phyloP scores from a whole-genome alignment of 345 rosid species.

The Bruguiera gymnorhiza region DNA sequence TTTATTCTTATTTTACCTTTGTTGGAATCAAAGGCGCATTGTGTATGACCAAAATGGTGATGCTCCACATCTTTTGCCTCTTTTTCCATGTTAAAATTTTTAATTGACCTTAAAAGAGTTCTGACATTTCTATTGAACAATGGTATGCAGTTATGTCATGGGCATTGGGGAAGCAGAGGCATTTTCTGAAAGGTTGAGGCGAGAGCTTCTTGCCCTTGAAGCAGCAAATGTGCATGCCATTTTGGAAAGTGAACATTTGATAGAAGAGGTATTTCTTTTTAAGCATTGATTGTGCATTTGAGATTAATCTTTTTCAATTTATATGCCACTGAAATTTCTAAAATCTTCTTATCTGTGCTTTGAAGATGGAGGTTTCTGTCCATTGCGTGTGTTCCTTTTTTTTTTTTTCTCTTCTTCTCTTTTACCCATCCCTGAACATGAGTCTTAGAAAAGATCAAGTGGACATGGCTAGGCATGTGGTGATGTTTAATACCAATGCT shows the following conservation, averaged over 20 bases:
- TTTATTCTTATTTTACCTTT: not conserved
- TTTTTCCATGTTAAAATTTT: not conserved
- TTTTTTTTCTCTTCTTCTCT: not conserved
- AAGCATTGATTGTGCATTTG: not conserved
- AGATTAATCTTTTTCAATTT: not conserved
- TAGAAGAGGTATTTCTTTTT: conserved; percentile 64
- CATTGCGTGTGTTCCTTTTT: not conserved
- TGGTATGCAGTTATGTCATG: conserved; percentile 80
- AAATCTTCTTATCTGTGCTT: not conserved
- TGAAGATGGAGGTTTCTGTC: not conserved
- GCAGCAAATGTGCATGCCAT: conserved; percentile 99
- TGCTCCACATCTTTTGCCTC: not conserved
- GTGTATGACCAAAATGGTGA: not conserved
- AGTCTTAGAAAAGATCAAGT: too few species aligned
- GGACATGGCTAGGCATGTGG: not conserved
- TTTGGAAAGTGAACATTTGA: conserved; percentile 91
- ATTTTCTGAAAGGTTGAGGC: conserved; percentile 94
- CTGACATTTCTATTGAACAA: conserved; percentile 11
- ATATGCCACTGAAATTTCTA: not conserved
- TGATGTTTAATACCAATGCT: not conserved
- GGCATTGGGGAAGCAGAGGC: conserved; percentile 99
- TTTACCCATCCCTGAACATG: too few species aligned
- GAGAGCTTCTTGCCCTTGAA: conserved; percentile 97
- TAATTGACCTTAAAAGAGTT: not conserved
- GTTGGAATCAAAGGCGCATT: not conserved